phyloP scores from a whole-genome alignment of 306 rosid species.

The Ceratonia siliqua region DNA sequence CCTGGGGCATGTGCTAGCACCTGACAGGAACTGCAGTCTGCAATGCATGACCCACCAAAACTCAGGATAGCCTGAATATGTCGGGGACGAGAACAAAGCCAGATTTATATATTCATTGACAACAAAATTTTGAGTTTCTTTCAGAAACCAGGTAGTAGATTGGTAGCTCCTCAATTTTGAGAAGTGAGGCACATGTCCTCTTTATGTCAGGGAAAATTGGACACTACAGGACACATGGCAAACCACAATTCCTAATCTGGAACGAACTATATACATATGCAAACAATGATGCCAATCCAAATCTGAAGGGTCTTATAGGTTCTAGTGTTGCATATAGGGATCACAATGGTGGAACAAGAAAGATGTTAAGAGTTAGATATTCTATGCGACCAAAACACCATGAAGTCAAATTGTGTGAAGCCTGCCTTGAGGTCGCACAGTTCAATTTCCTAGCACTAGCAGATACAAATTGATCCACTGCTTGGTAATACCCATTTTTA shows the following conservation, averaged over 20 bases:
- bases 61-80: neutral
- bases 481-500: neutral
- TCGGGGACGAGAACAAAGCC: neutral
- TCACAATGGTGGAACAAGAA: neutral
- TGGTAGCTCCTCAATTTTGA: neutral
- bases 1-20: slow-evolving; percentile 1
- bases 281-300: neutral
- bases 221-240: neutral
- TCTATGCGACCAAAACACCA: neutral
- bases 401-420: neutral
- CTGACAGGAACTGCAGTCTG: neutral
- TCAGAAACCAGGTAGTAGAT: neutral
- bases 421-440: slow-evolving; percentile 12
- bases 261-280: neutral
- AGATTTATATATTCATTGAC: neutral
- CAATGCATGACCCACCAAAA: neutral
- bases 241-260: neutral
- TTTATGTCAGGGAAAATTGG: neutral
- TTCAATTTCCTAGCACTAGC: slow-evolving; percentile 26
- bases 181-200: neutral
- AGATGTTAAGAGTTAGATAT: slow-evolving; percentile 24
- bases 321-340: neutral
- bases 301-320: neutral
- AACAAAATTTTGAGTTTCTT: neutral
- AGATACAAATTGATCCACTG: neutral